These are phyloP conservation scores for Claviceps sorghi DNA, from an alignment of 2,329 filamentous ascomycete species.

Conservation along the genomic window DNA sequence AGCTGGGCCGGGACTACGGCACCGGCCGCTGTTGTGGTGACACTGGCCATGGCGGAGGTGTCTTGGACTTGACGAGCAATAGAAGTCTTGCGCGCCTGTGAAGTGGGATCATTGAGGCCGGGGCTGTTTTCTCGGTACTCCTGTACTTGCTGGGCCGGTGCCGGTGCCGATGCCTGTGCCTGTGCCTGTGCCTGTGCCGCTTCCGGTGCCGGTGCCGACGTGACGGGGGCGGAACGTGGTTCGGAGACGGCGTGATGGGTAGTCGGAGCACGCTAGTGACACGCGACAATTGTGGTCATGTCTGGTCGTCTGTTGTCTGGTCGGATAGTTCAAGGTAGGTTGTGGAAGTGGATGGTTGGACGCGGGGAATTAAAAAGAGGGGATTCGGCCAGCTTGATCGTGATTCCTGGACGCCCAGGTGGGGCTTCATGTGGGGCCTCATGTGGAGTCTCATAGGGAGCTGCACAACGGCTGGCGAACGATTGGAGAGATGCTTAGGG, in stretches of 20 bases:
- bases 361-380: not conserved
- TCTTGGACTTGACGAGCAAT: not conserved
- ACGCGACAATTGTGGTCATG: not conserved
- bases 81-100: not conserved
- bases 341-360: no score
- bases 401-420: not conserved
- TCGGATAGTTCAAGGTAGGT: no score
- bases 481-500: not conserved
- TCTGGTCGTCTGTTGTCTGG: no score
- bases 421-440: not conserved
- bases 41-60: conserved; percentile 9
- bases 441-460: no score
- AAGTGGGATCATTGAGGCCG: not conserved
- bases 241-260: not conserved
- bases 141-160: no score
- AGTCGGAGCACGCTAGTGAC: not conserved
- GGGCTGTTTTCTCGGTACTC: not conserved
- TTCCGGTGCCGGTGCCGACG: no score
- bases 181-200: no score
- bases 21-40: conserved; percentile 9
- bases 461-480: not conserved
- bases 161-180: no score
- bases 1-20: conserved; percentile 56
- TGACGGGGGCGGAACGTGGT: not conserved
- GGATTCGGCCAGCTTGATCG: not conserved